phyloP scores from a whole-genome alignment of 2,329 filamentous ascomycete genomes.

The Colletotrichum sp. region DNA sequence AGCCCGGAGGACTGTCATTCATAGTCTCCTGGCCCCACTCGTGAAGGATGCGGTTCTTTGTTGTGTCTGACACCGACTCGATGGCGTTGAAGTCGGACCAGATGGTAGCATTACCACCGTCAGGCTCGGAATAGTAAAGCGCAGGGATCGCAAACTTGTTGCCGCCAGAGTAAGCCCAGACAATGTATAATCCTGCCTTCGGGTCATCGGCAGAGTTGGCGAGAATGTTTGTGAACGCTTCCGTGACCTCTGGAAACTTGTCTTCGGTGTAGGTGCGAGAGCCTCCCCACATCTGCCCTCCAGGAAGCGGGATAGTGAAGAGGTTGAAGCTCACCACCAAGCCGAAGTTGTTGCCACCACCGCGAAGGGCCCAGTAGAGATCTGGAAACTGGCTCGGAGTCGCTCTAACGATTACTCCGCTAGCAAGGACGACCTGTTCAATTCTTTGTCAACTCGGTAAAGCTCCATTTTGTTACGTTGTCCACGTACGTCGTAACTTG shows the following conservation, averaged over 20 bases:
- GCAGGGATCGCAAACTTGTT: conserved; percentile 31
- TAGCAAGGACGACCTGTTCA: conserved; percentile 44
- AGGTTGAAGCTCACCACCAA: conserved; percentile 56
- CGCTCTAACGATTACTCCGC: conserved; percentile 47
- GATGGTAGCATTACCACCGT: conserved; percentile 35
- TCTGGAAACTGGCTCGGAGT: conserved; percentile 47
- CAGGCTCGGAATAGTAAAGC: conserved; percentile 40
- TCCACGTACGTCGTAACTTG: background rate
- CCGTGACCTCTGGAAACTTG: conserved; percentile 30
- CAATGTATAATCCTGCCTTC: conserved; percentile 37
- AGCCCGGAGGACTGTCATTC: conserved; percentile 16
- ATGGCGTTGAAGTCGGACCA: conserved; percentile 40
- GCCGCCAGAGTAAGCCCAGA: conserved; percentile 23
- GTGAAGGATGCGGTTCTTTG: conserved; percentile 12
- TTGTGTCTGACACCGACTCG: conserved; percentile 30
- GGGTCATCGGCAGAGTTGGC: conserved; percentile 34
- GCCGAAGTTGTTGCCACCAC: conserved; percentile 62
- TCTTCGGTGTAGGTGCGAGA: conserved; percentile 32
- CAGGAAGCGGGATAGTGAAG: conserved; percentile 34
- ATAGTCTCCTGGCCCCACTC: conserved; percentile 19
- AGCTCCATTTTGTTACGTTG: background rate
- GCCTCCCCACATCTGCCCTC: conserved; percentile 42
- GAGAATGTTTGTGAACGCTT: conserved; percentile 35
- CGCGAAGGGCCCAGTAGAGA: conserved; percentile 62
- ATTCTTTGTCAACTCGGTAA: no score